Base-by-base conservation (phyloP, 768 basidiomycete species). In the Russula dissimulans region DNA sequence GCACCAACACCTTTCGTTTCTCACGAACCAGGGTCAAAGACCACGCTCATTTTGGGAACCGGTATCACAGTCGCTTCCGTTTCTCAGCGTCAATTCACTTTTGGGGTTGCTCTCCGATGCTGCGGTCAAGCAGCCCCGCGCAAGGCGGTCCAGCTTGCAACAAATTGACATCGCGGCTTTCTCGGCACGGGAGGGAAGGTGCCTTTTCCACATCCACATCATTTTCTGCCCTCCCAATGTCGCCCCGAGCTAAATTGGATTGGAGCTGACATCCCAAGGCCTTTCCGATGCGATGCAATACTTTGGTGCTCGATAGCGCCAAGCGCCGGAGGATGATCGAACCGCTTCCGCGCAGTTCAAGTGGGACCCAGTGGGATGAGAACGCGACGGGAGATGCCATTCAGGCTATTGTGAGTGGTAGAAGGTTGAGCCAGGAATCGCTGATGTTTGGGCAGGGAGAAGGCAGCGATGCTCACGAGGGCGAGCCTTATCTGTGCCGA, bases 1-100 rank as follows among this genome's bases (percentile, higher is more conserved):
- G 60, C 18, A 52, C 60, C 55, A 61, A 56, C 55, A 55, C 2
- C 18, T 43, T 10, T 49, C 5, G 15, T 56, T 42, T 43, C 58
- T 49, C 54, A 61, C 45, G 55, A 41, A 57, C 17, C 17, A 46
- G 44, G 49, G 43, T 52, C 49, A 52, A 18, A 57, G 34, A 34
- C 26, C 5, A 4, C 9, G 12, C 42, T 34, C 9, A 38, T 11
- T 51, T 51, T 32, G 22, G 48, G 34, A 61, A n/a, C 4, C 10
- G 38, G 14, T 6, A 44, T 59, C 36, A 39, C 14, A 1, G 22
- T 38, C 5, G 47, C 29, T 26, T 45, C 54, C 34, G 18, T 46
- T 57, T 61, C 55, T 46, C 60, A 56, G 29, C 48, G 14, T 29
- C 26, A 9, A 15, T 26, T 52, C 43, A 39, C 26, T 10, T 44